Evolutionary conservation across 2,329 filamentous ascomycete species (phyloP).

Genomic region (Diaporthe sp.): DNA sequence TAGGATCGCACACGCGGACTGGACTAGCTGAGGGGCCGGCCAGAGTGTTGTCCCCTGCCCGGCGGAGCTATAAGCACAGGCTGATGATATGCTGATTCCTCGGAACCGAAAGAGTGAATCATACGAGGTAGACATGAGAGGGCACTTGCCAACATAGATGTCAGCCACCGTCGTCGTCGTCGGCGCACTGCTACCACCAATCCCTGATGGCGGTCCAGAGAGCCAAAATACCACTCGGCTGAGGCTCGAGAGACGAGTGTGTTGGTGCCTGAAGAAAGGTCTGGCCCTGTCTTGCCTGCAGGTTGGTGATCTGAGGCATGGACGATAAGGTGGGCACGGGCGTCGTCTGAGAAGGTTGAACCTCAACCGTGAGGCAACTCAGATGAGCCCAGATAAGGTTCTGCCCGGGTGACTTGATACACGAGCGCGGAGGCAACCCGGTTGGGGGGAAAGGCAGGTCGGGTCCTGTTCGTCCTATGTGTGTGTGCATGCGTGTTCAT

Average conservation of each 20-base stretch:
- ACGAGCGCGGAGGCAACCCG: neutral
- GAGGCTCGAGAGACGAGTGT: neutral
- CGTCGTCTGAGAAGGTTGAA: slow-evolving; percentile 22
- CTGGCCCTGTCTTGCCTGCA: slow-evolving; percentile 1
- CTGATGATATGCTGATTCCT: neutral
- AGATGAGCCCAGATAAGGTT: slow-evolving; percentile 19
- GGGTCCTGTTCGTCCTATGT: slow-evolving; percentile 11
- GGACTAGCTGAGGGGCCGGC: neutral
- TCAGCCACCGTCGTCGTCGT: neutral
- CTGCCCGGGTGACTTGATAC: slow-evolving; percentile 5
- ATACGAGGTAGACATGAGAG: neutral
- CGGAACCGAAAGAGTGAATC: neutral
- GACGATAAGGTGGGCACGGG: neutral
- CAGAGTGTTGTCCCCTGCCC: neutral
- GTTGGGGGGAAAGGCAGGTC: neutral
- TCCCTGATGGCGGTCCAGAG: neutral
- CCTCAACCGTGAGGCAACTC: neutral
- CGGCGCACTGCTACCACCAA: neutral
- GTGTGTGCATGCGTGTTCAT: no score
- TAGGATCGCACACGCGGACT: neutral
- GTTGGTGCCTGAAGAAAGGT: neutral
- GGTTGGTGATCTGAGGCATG: slow-evolving; percentile 8
- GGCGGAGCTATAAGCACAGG: neutral
- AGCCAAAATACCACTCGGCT: neutral
- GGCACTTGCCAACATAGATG: neutral